Conservation (phyloP, 768 basidiomycete species). For the Leccinellum rugosiceps region DNA sequence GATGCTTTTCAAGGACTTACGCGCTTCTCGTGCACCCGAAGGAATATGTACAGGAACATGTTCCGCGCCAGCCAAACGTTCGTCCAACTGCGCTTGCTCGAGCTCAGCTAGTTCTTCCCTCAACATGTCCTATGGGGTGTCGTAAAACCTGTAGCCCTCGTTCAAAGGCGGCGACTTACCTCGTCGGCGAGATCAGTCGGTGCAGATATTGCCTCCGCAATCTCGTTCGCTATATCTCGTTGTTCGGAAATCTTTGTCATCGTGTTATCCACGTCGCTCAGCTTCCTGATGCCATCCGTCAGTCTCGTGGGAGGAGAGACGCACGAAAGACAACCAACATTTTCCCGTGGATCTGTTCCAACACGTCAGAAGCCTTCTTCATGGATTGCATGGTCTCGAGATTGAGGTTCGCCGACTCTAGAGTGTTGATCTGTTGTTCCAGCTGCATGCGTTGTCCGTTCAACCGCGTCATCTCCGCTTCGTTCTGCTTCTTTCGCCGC, state of each 20-base stretch:
- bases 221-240: conserved; percentile 89
- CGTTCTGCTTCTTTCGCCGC: conserved; percentile 88
- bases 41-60: conserved; percentile 87
- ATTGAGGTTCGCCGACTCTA: conserved; percentile 97
- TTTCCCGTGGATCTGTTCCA: conserved; percentile 85
- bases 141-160: not conserved
- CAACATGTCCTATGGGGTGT: conserved; percentile 68
- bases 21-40: conserved; percentile 48
- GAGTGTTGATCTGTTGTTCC: conserved; percentile 94
- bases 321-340: conserved; percentile 55
- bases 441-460: conserved; percentile 85
- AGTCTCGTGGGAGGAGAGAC: not conserved
- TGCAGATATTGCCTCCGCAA: conserved; percentile 82
- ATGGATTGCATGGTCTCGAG: conserved; percentile 96
- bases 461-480: conserved; percentile 82
- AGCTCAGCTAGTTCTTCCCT: conserved; percentile 78
- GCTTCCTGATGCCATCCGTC: conserved; percentile 49
- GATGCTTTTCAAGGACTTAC: conserved; percentile 36
- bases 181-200: conserved; percentile 71
- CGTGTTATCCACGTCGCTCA: conserved; percentile 85
- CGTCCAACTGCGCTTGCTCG: conserved; percentile 86
- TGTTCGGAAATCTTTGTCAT: conserved; percentile 90
- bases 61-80: conserved; percentile 81
- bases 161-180: conserved; percentile 39
- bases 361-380: conserved; percentile 90